Evolutionary conservation across 2,329 filamentous ascomycete genomes (phyloP), one percentile per base, ranked within the genome.

Genomic region (Alternaria hordeiaustralica): DNA sequence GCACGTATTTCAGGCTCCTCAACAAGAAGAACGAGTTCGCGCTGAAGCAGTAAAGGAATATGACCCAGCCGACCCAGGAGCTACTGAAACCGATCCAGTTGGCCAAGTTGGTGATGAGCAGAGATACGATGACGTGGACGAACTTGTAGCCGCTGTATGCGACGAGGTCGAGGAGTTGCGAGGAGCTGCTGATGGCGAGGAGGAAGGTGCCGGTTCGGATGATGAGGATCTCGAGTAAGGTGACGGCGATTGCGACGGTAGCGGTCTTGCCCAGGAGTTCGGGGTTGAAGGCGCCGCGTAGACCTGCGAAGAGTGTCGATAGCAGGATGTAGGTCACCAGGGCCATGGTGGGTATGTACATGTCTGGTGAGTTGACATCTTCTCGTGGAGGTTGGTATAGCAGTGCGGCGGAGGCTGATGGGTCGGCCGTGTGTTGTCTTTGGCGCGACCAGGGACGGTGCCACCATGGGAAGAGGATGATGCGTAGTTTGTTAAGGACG

Each of bases 141-240:
- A 99, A 99, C 81, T 99, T 99, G 84, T 99, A 99, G 20, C 96
- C 96, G 3, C 92, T 95, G 82, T 99, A 99, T 6, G 96, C 96
- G 58, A 99, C 91, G 55, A 99, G 83, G 75, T 99, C 96, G 62
- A 98, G 88, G 56, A 98, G 87, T 79, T 98, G 96, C 15, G 92
- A 96, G 71, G 97, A 93, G 78, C 96, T 97, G 72, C 90, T 96
- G 80, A 99, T 98, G 82, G 89, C 94, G 55, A 99, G 83, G 58
- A 99, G 89, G 78, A 98, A 99, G 80, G 93, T 96, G 56, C 95
- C 96, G 25, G 97, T 85, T 82, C 97, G 97, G 69, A 99, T 84
- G 41, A 92, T 89, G n/a, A 96, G 77, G 54, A 99, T 95, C 82
- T 99, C 96, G 58, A 97, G 86, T 21, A 93, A 81, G 15, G 98